Percentiles rank a stretch among this genome's conserved stretches.
Evolutionary conservation across 2,329 filamentous ascomycete species (phyloP).

Genomic region (Beauveria sp.): DNA sequence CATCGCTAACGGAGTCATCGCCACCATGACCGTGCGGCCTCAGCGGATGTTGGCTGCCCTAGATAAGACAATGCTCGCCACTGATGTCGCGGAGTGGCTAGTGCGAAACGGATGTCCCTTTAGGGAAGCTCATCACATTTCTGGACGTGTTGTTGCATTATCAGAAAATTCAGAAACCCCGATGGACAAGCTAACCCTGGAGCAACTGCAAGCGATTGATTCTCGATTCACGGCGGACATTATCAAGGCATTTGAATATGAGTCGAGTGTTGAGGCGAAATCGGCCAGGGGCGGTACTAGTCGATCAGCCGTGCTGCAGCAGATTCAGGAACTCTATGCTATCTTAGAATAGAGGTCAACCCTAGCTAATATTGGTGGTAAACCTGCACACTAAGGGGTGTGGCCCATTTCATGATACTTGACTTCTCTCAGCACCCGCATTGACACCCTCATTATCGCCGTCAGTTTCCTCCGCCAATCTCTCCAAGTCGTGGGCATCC

Average conservation of each 20-base stretch:
- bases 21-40: slow-evolving; percentile 56
- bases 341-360: slow-evolving; percentile 24
- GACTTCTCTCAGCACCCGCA: not conserved
- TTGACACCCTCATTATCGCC: not conserved
- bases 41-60: slow-evolving; percentile 65
- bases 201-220: slow-evolving; percentile 62
- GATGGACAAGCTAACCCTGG: slow-evolving; percentile 61
- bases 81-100: slow-evolving; percentile 55
- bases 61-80: slow-evolving; percentile 67
- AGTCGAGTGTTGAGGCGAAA: slow-evolving; percentile 64
- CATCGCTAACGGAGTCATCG: slow-evolving; percentile 66
- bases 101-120: slow-evolving; percentile 62
- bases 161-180: slow-evolving; percentile 54
- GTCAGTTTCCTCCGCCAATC: not conserved
- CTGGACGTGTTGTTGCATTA: slow-evolving; percentile 62
- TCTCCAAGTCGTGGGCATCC: not conserved
- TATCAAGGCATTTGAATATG: slow-evolving; percentile 58
- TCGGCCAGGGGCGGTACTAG: slow-evolving; percentile 61
- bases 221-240: slow-evolving; percentile 61
- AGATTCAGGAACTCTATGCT: slow-evolving; percentile 40
- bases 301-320: slow-evolving; percentile 52
- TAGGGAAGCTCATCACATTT: slow-evolving; percentile 71
- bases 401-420: too few relatives aligned
- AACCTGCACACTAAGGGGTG: too few relatives aligned
- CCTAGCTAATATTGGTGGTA: too few relatives aligned